Evolutionary conservation across 768 basidiomycete genomes (phyloP), one percentile per base, ranked within the genome.

Genomic region (Strobilomyces confusus): DNA sequence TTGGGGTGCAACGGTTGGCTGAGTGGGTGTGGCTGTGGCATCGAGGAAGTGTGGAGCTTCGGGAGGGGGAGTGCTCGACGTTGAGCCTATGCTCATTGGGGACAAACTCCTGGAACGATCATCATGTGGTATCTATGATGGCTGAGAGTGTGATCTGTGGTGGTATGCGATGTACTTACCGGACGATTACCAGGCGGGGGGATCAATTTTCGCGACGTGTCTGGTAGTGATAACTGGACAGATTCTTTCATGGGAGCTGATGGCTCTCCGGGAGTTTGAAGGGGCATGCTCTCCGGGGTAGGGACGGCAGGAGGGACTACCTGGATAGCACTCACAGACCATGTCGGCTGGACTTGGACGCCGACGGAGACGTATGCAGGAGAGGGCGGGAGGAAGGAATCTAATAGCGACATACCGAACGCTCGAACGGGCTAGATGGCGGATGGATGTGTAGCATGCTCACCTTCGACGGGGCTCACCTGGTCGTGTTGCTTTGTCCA

Each of bases 71-170:
- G 73, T 74, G 54, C 71, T 75, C 17, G 70, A 58, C 8, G 75
- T 64, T 8, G 81, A 81, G 57, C 78, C 81, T 40, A 84, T 72
- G 50, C 84, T 84, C 81, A 83, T 83, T 1, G 81, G 82, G 44
- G 81, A 81, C 43, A 81, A 69, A 66, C 78, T 84, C 52, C 80
- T 70, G 17, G 77, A 74, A 48, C 52, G 68, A 48, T 66, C 69
- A 38, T 59, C 59, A 44, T 48, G 48, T 40, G 54, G 56, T 70
- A 59, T 72, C 70, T 64, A 65, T 63, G 49, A 37, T 29, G 50
- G n/a, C 66, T 70, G 63, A 72, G 69, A 60, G 33, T 2, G 42
- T 5, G 50, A 32, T 40, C 14, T 43, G 41, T 29, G 34, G 47
- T 22, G 8, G 49, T 48, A 40, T 52, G 15, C 15, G 49, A 22